phyloP scores from a whole-genome alignment of 306 rosid species.

The Vigna hirtella region DNA sequence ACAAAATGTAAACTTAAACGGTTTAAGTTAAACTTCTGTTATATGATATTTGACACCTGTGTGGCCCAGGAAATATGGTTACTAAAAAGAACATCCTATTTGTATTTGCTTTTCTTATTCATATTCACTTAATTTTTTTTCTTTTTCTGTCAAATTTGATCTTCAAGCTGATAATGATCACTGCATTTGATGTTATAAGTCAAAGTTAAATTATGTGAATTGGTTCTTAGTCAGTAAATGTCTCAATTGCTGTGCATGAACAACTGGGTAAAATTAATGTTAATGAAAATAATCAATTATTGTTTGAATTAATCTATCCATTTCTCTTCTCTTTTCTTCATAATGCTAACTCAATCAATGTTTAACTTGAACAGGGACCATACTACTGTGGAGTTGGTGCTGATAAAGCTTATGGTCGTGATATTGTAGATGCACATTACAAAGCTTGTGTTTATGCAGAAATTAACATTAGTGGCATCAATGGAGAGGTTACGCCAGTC shows the following conservation, averaged over 20 bases:
- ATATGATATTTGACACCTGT: too few relatives aligned
- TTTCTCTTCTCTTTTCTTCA: background rate
- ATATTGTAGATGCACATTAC: slow-evolving; percentile 73
- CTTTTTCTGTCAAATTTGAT: too few relatives aligned
- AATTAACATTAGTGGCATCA: slow-evolving; percentile 70
- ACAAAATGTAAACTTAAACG: too few relatives aligned
- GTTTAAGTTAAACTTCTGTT: too few relatives aligned
- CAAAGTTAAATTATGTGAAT: background rate
- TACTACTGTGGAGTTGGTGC: slow-evolving; percentile 77
- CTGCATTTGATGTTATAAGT: background rate
- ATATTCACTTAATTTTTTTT: too few relatives aligned
- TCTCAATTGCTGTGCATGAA: background rate
- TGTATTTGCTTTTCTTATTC: too few relatives aligned
- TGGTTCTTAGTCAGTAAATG: background rate
- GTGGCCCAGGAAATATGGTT: too few relatives aligned
- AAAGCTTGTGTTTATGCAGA: slow-evolving; percentile 78
- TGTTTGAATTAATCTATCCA: too few relatives aligned
- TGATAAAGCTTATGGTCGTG: slow-evolving; percentile 79
- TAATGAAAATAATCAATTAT: background rate
- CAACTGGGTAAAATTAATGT: slow-evolving; percentile 5
- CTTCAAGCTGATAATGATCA: too few relatives aligned
- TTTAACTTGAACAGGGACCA: slow-evolving; percentile 56
- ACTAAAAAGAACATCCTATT: background rate
- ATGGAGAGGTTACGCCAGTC: slow-evolving; percentile 82
- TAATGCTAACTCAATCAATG: background rate